Percentiles rank a stretch among this genome's conserved stretches.
Evolutionary conservation across 78 protist genomes (phyloP).

Genomic region (Speleostelium caveatum): DNA sequence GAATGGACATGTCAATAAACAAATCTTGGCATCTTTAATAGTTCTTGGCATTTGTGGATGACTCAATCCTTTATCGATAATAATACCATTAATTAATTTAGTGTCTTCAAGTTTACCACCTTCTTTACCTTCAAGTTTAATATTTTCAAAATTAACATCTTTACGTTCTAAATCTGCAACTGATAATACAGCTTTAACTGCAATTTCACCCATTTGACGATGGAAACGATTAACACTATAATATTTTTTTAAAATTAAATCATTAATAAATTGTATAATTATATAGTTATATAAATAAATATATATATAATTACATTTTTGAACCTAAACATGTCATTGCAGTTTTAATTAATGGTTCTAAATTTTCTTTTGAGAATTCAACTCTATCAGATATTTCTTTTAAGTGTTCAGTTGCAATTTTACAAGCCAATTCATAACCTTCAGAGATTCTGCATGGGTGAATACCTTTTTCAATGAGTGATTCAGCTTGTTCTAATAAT

Average conservation of each 20-base stretch:
- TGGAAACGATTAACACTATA: constrained; percentile 90
- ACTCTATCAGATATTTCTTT: constrained; percentile 81
- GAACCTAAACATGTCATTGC: constrained; percentile 98
- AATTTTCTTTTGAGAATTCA: constrained; percentile 61
- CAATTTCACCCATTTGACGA: constrained; percentile 95
- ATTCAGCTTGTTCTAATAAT: constrained; percentile 97
- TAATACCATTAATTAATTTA: constrained; percentile 96
- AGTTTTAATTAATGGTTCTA: constrained; percentile 89
- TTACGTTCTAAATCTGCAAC: constrained; percentile 98
- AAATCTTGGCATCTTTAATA: constrained; percentile 95
- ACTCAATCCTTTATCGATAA: constrained; percentile 97
- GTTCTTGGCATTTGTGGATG: constrained; percentile 96
- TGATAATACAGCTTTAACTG: constrained; percentile 98
- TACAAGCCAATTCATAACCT: constrained; percentile 78
- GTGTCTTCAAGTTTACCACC: constrained; percentile 99
- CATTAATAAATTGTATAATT: background rate
- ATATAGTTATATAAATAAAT: background rate
- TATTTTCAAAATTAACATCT: constrained; percentile 99
- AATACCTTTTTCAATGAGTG: constrained; percentile 96
- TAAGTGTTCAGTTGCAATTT: constrained; percentile 89
- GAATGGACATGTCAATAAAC: constrained; percentile 99
- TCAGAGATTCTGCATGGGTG: constrained; percentile 96
- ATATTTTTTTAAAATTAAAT: background rate
- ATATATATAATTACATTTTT: constrained; percentile 86
- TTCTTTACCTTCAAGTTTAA: constrained; percentile 96